These are phyloP conservation scores for Linaria vulgaris DNA, from an alignment of 257 asterid species.

Conservation along the genomic window DNA sequence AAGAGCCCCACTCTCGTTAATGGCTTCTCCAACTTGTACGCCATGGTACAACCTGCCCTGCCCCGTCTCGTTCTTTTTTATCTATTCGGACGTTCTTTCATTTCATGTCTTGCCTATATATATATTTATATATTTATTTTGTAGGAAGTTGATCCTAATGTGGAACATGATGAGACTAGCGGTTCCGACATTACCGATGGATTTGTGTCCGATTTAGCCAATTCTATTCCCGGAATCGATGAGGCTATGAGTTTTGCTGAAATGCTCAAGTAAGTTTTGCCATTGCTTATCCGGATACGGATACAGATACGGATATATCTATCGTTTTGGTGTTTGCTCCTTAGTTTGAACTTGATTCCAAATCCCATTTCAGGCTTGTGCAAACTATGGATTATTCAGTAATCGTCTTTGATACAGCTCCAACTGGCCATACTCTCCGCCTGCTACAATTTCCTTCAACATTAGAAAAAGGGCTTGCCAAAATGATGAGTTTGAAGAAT, in stretches of 20 bases:
- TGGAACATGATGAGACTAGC: conserved; percentile 65
- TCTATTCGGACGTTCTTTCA: not conserved
- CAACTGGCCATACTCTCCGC: conserved; percentile 98
- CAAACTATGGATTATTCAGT: conserved; percentile 95
- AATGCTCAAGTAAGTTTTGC: conserved; percentile 82
- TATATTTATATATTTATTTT: conserved; percentile 1
- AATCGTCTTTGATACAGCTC: conserved; percentile 96
- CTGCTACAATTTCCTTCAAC: conserved; percentile 97
- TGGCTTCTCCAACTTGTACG: conserved; percentile 91
- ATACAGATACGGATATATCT: no score
- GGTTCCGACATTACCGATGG: conserved; percentile 71
- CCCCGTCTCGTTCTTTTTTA: not conserved
- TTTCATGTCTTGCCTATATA: not conserved
- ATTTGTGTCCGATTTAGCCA: conserved; percentile 78
- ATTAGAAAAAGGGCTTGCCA: conserved; percentile 83
- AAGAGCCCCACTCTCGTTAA: conserved; percentile 87
- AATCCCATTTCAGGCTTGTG: conserved; percentile 64
- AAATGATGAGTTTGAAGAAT: conserved; percentile 86
- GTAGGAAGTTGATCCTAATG: conserved; percentile 94
- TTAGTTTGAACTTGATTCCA: not conserved
- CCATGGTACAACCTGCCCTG: no score
- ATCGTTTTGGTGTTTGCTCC: not conserved
- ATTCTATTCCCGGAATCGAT: conserved; percentile 95
- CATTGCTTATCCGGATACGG: no score
- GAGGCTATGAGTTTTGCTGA: conserved; percentile 99